Evolutionary conservation across 257 asterid genomes (phyloP).

Genomic region (Forsythia suspensa): DNA sequence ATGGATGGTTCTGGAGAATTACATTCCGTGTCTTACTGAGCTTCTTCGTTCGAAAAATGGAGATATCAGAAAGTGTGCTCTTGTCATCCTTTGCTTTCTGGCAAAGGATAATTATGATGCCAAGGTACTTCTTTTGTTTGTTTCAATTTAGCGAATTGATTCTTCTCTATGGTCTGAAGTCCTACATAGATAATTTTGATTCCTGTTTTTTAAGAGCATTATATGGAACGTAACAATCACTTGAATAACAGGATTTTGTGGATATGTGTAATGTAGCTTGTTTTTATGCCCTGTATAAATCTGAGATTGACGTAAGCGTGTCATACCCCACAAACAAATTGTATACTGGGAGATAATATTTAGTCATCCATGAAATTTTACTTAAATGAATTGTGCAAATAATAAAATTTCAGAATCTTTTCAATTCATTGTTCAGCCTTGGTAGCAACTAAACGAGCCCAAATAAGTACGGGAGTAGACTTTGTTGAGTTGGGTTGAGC

Average conservation of each 20-base stretch:
- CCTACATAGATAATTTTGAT: background rate
- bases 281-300: background rate
- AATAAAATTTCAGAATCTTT: background rate
- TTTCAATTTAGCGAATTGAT: background rate
- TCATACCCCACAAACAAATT: background rate
- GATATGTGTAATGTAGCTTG: background rate
- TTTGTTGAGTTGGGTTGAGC: background rate
- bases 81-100: constrained; percentile 48
- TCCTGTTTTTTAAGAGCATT: background rate
- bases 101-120: constrained; percentile 57
- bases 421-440: background rate
- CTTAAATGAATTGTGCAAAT: background rate
- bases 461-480: background rate
- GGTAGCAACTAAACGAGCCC: background rate
- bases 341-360: background rate
- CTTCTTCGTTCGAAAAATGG: constrained; percentile 46
- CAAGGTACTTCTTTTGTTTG: constrained; percentile 42
- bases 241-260: background rate
- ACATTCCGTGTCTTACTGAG: constrained; percentile 47
- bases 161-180: background rate
- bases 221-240: background rate
- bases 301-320: background rate
- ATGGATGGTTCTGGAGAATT: constrained; percentile 67
- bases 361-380: background rate
- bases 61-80: constrained; percentile 52